phyloP scores from a whole-genome alignment of 768 basidiomycete species.

The Cystoderma amianthinum region DNA sequence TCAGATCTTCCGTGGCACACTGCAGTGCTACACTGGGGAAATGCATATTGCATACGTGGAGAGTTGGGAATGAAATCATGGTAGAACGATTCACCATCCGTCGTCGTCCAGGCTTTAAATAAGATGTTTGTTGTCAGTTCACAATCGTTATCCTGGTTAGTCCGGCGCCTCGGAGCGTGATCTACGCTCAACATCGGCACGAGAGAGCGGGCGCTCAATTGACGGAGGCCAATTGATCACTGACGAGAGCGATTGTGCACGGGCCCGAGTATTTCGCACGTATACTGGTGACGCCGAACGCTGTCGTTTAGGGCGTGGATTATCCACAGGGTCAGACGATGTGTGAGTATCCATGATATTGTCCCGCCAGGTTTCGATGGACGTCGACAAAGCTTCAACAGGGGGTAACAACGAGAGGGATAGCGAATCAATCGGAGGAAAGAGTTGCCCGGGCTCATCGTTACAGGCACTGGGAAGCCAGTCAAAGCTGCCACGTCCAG shows the following conservation, averaged over 20 bases:
- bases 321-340: conserved; percentile 5
- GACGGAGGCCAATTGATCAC: not conserved
- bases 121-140: not conserved
- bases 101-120: not conserved
- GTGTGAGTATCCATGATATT: conserved; percentile 20
- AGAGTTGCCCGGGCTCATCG: conserved; percentile 25
- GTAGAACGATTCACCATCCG: not conserved
- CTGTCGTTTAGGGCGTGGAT: conserved; percentile 21
- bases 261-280: conserved; percentile 8
- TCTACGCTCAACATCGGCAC: not conserved
- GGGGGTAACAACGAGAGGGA: conserved; percentile 22
- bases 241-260: conserved; percentile 1
- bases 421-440: conserved; percentile 23
- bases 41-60: conserved; percentile 1
- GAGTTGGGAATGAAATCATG: not conserved
- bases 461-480: conserved; percentile 27
- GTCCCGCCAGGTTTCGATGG: conserved; percentile 32
- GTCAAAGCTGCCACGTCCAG: conserved; percentile 45
- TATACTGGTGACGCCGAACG: conserved; percentile 29
- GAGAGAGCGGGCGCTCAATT: not conserved
- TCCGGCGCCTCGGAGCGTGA: not conserved
- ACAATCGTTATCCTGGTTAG: not conserved
- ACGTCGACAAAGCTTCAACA: conserved; percentile 11
- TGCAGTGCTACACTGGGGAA: not conserved
- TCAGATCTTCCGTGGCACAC: not conserved